Base-by-base conservation (phyloP, 805 yeast species). In the Candida silvicultrix region DNA sequence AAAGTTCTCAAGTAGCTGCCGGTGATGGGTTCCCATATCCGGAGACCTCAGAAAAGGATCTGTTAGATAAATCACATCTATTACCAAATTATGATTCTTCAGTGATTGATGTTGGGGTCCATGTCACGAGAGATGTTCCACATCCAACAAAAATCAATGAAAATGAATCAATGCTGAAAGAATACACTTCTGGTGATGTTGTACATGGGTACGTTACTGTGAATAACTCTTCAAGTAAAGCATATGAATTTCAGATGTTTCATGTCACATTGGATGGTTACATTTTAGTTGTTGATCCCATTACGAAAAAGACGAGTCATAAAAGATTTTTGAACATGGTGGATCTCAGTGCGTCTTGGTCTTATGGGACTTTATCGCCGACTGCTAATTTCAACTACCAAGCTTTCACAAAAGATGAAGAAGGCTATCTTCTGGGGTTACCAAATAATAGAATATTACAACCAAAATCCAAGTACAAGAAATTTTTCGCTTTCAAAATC, bases 131-230 rank as follows among this genome's bases (percentile, higher is more conserved):
- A 51, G 63, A 66, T 21, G 73, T 75, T 1, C 77, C 82, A 0
- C 59, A 57, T 28, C 78, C 81, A 0, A 60, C 71, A 44, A 56
- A 55, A 19, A 52, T 47, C 32, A 16, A 44, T 6, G 57, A 50
- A 22, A 21, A 44, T 7, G 62, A 40, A 64, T 76, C 41, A 59
- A 72, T 62, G 36, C 55, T 75, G 23, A 69, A 70, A 47, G 86
- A 81, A 58, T 84, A 76, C 56, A 77, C 77, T 18, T 80, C 83
- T 12, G 88, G 88, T 15, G 89, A 83, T 56, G 69, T 70, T 16
- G 68, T 84, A 14, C 73, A 77, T 55, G 92, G 92, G 0, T 78
- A 73, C 52, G 72, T 78, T 44, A 58, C 70, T 9, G 68, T 80
- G 22, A 65, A 74, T 40, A 80, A 80, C 54, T 68, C 64, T 14